Conservation (phyloP, 352 stramenopile species). For the Globisporangium sylvaticum region DNA sequence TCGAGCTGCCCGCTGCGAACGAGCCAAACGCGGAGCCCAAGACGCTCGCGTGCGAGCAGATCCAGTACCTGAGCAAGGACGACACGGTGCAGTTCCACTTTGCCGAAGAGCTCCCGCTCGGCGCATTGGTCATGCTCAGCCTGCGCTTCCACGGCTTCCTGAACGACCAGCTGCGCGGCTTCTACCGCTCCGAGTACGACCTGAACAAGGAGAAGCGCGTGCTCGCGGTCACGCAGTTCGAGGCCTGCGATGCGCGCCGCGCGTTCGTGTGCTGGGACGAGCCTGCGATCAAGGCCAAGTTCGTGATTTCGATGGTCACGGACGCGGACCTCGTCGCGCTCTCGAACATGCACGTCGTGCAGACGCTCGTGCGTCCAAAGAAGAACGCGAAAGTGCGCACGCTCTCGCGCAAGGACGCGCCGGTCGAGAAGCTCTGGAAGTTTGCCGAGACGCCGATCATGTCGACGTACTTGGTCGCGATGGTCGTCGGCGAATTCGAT, state of each 20-base stretch:
- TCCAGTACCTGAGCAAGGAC: slow-evolving; percentile 45
- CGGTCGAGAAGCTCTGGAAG: slow-evolving; percentile 67
- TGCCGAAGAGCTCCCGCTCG: slow-evolving; percentile 28
- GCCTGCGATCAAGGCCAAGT: slow-evolving; percentile 94
- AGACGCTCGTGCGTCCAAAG: slow-evolving; percentile 57
- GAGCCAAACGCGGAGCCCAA: slow-evolving; percentile 19
- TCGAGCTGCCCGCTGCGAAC: slow-evolving; percentile 32
- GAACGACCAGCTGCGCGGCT: slow-evolving; percentile 94
- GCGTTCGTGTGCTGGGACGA: slow-evolving; percentile 99
- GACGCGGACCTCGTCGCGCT: slow-evolving; percentile 90
- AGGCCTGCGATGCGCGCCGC: slow-evolving; percentile 84
- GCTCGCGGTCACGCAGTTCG: slow-evolving; percentile 89
- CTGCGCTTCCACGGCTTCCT: slow-evolving; percentile 67
- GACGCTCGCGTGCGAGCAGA: slow-evolving; percentile 38
- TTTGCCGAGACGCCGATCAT: slow-evolving; percentile 95
- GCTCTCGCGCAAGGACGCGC: slow-evolving; percentile 34
- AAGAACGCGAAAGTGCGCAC: slow-evolving; percentile 55
- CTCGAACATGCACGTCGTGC: slow-evolving; percentile 95
- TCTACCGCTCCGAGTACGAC: slow-evolving; percentile 94
- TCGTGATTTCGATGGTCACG: slow-evolving; percentile 92
- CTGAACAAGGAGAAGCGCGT: slow-evolving; percentile 88
- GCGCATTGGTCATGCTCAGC: slow-evolving; percentile 31
- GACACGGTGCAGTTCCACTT: slow-evolving; percentile 65
- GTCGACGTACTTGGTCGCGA: slow-evolving; percentile 97
- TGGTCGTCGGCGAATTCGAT: slow-evolving; percentile 96